phyloP scores from a whole-genome alignment of 129 eudicot species.

The Rutidosis leptorrhynchoides region DNA sequence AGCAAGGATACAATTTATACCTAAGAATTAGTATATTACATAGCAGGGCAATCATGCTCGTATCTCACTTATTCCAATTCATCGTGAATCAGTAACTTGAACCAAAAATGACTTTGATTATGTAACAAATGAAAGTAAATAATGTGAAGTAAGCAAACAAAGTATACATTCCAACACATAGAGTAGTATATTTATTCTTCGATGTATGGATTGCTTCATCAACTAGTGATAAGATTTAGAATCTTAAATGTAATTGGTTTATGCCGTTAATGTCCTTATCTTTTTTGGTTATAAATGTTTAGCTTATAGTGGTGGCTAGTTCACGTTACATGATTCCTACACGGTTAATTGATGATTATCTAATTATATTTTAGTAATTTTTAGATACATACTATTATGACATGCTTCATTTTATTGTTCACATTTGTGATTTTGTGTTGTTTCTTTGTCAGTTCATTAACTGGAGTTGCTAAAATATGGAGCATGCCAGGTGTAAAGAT shows the following conservation, averaged over 20 bases:
- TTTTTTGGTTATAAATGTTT: not conserved
- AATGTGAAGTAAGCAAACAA: no score
- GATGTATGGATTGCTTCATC: no score
- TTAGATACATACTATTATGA: not conserved
- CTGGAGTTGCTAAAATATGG: conserved; percentile 80
- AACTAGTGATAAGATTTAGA: no score
- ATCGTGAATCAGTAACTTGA: no score
- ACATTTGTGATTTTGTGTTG: not conserved
- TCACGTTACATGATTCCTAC: not conserved
- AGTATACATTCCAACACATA: no score
- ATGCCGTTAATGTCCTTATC: not conserved
- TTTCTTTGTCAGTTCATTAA: conserved; percentile 48
- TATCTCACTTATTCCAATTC: no score
- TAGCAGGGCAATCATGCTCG: no score
- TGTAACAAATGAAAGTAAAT: no score
- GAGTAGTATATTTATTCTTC: no score
- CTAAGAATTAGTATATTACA: no score
- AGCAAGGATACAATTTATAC: no score
- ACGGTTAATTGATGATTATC: not conserved
- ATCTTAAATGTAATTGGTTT: not conserved
- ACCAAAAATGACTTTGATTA: no score
- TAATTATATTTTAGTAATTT: not conserved
- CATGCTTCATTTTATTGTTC: not conserved
- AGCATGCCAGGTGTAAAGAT: conserved; percentile 65
- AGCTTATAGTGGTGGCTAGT: not conserved